These are phyloP conservation scores for Citrullus amarus DNA, from an alignment of 306 rosid species.

Conservation along the genomic window DNA sequence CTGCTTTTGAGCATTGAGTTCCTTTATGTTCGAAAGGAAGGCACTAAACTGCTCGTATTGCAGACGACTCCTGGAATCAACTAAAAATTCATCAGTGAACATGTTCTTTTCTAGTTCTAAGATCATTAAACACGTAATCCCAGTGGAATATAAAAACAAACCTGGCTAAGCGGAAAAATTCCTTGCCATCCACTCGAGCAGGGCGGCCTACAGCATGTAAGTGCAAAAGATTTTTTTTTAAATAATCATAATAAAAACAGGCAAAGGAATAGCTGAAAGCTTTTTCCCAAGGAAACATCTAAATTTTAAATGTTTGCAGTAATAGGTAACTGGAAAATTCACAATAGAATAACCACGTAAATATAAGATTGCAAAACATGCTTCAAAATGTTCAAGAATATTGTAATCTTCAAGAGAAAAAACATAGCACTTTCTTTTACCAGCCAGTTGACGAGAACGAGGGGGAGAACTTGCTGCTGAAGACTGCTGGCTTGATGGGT, in stretches of 20 bases:
- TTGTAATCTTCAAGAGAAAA: not conserved
- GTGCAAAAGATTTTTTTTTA: not conserved
- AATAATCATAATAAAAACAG: not conserved
- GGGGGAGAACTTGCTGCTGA: slow-evolving; percentile 98
- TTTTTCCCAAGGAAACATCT: not conserved
- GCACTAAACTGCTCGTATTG: slow-evolving; percentile 98
- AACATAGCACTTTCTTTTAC: slow-evolving; percentile 19
- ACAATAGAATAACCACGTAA: not conserved
- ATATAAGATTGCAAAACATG: not conserved
- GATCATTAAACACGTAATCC: not conserved
- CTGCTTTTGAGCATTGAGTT: slow-evolving; percentile 92
- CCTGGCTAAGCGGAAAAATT: slow-evolving; percentile 97
- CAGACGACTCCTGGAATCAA: slow-evolving; percentile 74
- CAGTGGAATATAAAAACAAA: slow-evolving; percentile 16
- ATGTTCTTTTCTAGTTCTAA: slow-evolving; percentile 9
- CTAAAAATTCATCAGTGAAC: slow-evolving; percentile 12
- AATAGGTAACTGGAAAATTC: not conserved
- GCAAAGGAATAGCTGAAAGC: not conserved
- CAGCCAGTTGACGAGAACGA: slow-evolving; percentile 48
- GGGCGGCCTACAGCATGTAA: slow-evolving; percentile 51
- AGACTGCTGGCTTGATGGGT: slow-evolving; percentile 95
- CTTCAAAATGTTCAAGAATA: not conserved
- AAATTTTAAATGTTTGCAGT: not conserved
- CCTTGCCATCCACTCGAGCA: slow-evolving; percentile 94
- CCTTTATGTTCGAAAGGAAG: slow-evolving; percentile 90